A percentile compares a stretch with the other conserved stretches of the same genome.
These are phyloP conservation scores for Lepiota venenata DNA, from an alignment of 768 basidiomycete genomes.

Conservation along the genomic window DNA sequence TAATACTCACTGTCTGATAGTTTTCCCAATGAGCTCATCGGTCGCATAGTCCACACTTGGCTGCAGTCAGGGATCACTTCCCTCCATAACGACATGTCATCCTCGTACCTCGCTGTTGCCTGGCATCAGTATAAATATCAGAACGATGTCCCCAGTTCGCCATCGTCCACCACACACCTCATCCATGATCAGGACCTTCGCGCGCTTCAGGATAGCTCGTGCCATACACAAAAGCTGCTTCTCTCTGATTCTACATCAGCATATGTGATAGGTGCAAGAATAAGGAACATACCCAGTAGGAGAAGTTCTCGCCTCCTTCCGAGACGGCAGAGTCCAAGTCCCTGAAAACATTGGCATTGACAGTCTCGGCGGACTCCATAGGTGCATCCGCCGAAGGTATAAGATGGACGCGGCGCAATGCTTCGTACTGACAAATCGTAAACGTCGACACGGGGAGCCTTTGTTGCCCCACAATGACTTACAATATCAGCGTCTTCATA, in stretches of 20 bases:
- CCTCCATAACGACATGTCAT: slow-evolving; percentile 11
- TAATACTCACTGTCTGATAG: slow-evolving; percentile 66
- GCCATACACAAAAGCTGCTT: slow-evolving; percentile 73
- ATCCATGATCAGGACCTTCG: slow-evolving; percentile 81
- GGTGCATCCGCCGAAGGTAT: slow-evolving; percentile 56
- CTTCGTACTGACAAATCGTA: slow-evolving; percentile 55
- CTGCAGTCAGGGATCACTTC: neutral
- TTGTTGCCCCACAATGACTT: slow-evolving; percentile 18
- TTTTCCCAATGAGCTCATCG: slow-evolving; percentile 81
- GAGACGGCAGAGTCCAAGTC: slow-evolving; percentile 71
- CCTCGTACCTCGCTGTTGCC: slow-evolving; percentile 63
- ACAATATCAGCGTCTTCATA: slow-evolving; percentile 84
- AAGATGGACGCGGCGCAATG: slow-evolving; percentile 79
- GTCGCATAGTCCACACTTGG: slow-evolving; percentile 82
- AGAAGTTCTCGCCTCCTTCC: slow-evolving; percentile 90
- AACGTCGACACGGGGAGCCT: neutral
- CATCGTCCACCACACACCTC: slow-evolving; percentile 51
- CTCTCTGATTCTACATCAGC: slow-evolving; percentile 15
- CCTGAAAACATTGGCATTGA: slow-evolving; percentile 77
- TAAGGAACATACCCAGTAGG: slow-evolving; percentile 59
- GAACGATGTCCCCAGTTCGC: neutral
- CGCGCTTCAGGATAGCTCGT: slow-evolving; percentile 75
- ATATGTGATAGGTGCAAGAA: neutral
- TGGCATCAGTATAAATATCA: slow-evolving; percentile 20
- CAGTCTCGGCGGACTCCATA: slow-evolving; percentile 39